Percentiles rank a stretch among this genome's conserved stretches.
phyloP scores from a whole-genome alignment of 257 asterid genomes.

The Galeopsis tetrahit region DNA sequence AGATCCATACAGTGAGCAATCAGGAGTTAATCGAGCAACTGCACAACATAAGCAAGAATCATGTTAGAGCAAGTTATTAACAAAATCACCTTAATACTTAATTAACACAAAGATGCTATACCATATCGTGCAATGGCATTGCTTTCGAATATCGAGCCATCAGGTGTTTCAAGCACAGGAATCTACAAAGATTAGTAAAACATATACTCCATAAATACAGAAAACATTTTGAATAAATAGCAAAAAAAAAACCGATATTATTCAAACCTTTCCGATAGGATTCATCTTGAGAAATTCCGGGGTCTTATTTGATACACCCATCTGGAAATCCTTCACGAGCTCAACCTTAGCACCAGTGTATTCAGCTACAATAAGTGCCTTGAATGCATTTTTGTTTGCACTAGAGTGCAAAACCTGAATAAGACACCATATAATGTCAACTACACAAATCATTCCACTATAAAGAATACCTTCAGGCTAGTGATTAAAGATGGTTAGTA shows the following conservation, averaged over 20 bases:
- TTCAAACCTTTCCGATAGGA: conserved; percentile 81
- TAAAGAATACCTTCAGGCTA: neutral
- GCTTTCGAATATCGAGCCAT: conserved; percentile 86
- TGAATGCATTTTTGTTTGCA: conserved; percentile 61
- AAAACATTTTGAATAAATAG: neutral
- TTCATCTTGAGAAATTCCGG: conserved; percentile 87
- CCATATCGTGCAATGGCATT: conserved; percentile 97
- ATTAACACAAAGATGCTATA: conserved; percentile 27
- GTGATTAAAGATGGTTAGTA: neutral
- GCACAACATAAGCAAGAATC: conserved; percentile 28
- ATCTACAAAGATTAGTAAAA: conserved; percentile 47
- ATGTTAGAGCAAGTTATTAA: conserved; percentile 11
- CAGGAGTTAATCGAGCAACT: conserved; percentile 63
- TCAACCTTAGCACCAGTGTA: conserved; percentile 66
- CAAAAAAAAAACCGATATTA: neutral
- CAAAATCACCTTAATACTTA: neutral
- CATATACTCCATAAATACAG: neutral
- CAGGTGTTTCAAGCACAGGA: conserved; percentile 95
- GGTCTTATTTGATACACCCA: conserved; percentile 80
- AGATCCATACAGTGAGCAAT: conserved; percentile 65
- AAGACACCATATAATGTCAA: conserved; percentile 19
- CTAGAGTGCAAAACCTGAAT: conserved; percentile 64
- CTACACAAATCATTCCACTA: neutral
- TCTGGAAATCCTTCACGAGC: conserved; percentile 57
- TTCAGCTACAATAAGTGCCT: conserved; percentile 67